Base-by-base conservation (phyloP, 352 stramenopile genomes). In the Pythium diclinum region DNA sequence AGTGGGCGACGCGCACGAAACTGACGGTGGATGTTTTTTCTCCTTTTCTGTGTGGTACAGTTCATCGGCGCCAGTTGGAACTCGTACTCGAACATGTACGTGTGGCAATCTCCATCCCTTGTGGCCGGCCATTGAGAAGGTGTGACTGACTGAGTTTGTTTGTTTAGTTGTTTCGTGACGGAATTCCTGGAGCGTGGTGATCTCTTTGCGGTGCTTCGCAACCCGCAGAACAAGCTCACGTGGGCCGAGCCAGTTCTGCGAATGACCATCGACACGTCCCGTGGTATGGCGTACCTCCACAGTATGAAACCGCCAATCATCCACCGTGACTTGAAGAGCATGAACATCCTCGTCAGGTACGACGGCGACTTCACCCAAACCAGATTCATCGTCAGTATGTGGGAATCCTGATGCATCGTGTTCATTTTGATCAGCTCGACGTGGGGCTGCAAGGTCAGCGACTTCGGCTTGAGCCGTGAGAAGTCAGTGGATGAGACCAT, bases 231-330 rank as follows among this genome's bases (percentile, higher is more conserved):
- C 76, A 85, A 82, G 56, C 74, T 95, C 38, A 86, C 85, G 25
- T 95, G 87, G 87, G 82, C 83, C 14, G 88, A 95, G 25, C 87
- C 87, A 21, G 82, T 98, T 46, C 67, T 95, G 56, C 78, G 85
- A 61, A 92, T 96, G 83, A 90, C 89, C 55, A 95, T 96, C 48
- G 89, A 96, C 67, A 94, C 88, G 30, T 96, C 95, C 28, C 87
- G 92, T 57, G 96, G 95, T 57, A 98, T 99, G 79, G 87, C 95
- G 64, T 99, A 99, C 75, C 77, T 99, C 56, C 97, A 99, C 84
- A 96, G 85, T 49, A 97, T 98, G 81, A 94, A 98, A 68, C 96
- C 96, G 21, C 93, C 94, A 10, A 98, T 99, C 74, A 99, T 99
- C 70, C 97, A 99, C 81, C 93, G 97, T 21, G 97, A 99, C 79